A percentile compares a stretch with the other conserved stretches of the same genome.
phyloP scores from a whole-genome alignment of 176 grass and related monocot species.

The Puccinellia tenuiflora region DNA sequence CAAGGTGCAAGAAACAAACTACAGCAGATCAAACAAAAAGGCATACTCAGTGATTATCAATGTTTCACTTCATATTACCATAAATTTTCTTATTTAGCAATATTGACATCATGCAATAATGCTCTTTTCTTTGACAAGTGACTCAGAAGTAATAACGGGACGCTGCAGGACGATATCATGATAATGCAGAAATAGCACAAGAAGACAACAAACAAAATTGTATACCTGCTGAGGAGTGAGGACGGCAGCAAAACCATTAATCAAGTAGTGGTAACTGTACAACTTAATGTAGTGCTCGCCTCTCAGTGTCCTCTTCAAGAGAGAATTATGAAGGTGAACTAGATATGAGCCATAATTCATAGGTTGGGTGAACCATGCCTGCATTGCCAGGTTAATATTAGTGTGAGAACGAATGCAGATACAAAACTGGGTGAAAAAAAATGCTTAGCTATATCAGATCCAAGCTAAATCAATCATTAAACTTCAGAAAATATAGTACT shows the following conservation, averaged over 20 bases:
- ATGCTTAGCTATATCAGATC: background rate
- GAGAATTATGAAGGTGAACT: conserved; percentile 69
- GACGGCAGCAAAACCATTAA: conserved; percentile 93
- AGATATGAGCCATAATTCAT: conserved; percentile 73
- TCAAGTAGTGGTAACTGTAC: conserved; percentile 92
- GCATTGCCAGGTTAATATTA: conserved; percentile 38
- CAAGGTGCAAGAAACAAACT: background rate
- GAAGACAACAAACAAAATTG: background rate
- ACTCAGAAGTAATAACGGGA: background rate
- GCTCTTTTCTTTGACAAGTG: background rate
- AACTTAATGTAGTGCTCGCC: conserved; percentile 81
- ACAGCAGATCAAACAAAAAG: background rate
- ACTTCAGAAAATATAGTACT: background rate
- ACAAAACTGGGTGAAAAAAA: background rate
- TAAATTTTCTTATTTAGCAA: background rate
- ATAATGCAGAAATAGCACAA: conserved; percentile 15
- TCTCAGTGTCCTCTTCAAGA: conserved; percentile 75
- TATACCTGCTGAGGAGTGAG: conserved; percentile 86
- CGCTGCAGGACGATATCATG: background rate
- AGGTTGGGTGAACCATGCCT: conserved; percentile 54
- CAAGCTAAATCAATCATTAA: background rate
- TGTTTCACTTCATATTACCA: background rate
- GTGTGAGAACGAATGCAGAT: background rate
- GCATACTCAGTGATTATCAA: conserved; percentile 1
- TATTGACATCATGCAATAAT: conserved; percentile 12